phyloP scores from a whole-genome alignment of 2,329 filamentous ascomycete genomes.

The Ophiostoma australiae region DNA sequence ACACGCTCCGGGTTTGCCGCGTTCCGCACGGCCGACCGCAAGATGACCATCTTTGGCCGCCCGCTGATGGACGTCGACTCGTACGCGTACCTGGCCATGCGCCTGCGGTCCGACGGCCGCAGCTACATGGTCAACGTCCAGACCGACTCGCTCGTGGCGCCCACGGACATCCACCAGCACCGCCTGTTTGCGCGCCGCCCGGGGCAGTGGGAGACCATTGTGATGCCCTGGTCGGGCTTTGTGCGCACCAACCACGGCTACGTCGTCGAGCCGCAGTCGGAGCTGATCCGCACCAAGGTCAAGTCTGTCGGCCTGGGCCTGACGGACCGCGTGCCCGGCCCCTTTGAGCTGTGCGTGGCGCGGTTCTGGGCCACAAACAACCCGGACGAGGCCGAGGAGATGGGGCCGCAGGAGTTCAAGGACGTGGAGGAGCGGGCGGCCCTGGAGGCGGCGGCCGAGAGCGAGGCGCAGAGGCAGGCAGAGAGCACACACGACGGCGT shows the following conservation, averaged over 20 bases:
- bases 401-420: constrained; percentile 27
- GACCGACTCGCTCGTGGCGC: constrained; percentile 78
- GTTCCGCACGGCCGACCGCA: constrained; percentile 76
- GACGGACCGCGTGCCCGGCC: constrained; percentile 82
- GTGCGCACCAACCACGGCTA: constrained; percentile 90
- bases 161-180: constrained; percentile 95
- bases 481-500: background rate
- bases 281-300: constrained; percentile 81
- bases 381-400: constrained; percentile 36
- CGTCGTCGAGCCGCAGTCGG: constrained; percentile 87
- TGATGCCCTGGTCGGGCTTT: constrained; percentile 87
- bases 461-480: background rate
- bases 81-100: constrained; percentile 80
- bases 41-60: constrained; percentile 76
- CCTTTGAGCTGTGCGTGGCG: constrained; percentile 81
- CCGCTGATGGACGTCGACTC: constrained; percentile 84
- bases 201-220: constrained; percentile 91
- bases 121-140: constrained; percentile 95
- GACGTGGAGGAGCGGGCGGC: constrained; percentile 22
- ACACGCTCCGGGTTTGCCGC: constrained; percentile 82
- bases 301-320: constrained; percentile 79
- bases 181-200: constrained; percentile 72
- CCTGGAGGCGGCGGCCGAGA: background rate
- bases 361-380: constrained; percentile 87
- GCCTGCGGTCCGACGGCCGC: constrained; percentile 83